Evolutionary conservation across 352 stramenopile species (phyloP).

Genomic region (Pythium brassicae): DNA sequence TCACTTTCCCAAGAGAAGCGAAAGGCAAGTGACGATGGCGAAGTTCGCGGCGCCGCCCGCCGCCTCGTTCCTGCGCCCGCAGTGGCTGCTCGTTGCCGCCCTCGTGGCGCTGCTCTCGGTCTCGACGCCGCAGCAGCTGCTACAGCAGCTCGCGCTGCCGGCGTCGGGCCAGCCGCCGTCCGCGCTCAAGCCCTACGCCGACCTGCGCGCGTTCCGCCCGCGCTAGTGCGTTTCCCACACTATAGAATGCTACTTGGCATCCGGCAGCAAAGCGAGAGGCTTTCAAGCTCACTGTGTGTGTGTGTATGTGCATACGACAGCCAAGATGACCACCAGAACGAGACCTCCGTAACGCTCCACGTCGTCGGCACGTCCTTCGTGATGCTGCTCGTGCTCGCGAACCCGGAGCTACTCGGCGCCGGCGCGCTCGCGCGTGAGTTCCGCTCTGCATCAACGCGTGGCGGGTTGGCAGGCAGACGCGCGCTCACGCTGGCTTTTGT

Average conservation of each 20-base stretch:
- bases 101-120: slow-evolving; percentile 26
- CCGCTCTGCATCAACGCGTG: not conserved
- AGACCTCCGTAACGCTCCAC: slow-evolving; percentile 39
- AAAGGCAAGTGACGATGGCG: not conserved
- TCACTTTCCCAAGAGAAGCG: not conserved
- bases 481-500: not conserved
- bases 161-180: slow-evolving; percentile 17
- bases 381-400: slow-evolving; percentile 24
- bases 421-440: slow-evolving; percentile 21
- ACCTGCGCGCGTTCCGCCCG: slow-evolving; percentile 37
- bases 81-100: slow-evolving; percentile 26
- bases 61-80: slow-evolving; percentile 21
- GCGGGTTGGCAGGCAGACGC: too few relatives aligned
- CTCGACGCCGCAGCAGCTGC: slow-evolving; percentile 16
- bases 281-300: too few relatives aligned
- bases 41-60: not conserved
- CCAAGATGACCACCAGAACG: slow-evolving; percentile 35
- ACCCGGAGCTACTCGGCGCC: slow-evolving; percentile 31
- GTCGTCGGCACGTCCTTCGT: slow-evolving; percentile 37
- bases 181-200: slow-evolving; percentile 29
- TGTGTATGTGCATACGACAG: not conserved
- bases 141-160: slow-evolving; percentile 6
- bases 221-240: slow-evolving; percentile 28
- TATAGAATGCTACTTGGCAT: not conserved
- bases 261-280: too few relatives aligned